Percentiles rank a stretch among this genome's conserved stretches.
Evolutionary conservation across 176 grass and related monocot genomes (phyloP).

Genomic region (Puya raimondii): DNA sequence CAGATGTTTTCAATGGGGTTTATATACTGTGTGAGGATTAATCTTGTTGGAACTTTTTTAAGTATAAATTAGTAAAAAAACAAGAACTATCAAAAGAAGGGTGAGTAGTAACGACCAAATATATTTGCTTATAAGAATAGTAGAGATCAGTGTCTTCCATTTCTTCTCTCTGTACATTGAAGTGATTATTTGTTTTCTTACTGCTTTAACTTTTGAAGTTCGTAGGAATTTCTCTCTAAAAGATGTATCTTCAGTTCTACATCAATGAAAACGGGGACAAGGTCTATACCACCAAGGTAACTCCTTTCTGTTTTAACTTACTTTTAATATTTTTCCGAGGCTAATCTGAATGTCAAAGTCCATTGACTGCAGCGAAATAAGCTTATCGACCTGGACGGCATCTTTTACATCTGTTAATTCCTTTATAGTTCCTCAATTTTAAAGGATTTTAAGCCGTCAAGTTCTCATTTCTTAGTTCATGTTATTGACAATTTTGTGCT

Average conservation of each 20-base stretch:
- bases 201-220: background rate
- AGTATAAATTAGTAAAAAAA: no score
- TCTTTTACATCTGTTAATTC: background rate
- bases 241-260: conserved; percentile 95
- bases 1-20: no score
- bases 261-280: conserved; percentile 93
- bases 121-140: background rate
- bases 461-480: background rate
- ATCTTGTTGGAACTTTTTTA: no score
- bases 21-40: no score
- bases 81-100: no score
- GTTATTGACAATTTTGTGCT: background rate
- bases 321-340: background rate
- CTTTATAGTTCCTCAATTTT: conserved; percentile 2
- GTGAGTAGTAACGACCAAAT: no score
- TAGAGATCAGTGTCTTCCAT: background rate
- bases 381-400: background rate
- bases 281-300: conserved; percentile 86
- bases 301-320: background rate
- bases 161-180: background rate
- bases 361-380: background rate
- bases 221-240: conserved; percentile 4
- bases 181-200: background rate
- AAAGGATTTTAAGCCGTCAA: background rate
- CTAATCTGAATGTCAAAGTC: no score